Evolutionary conservation across 169 alveolate genomes (phyloP).

Genomic region (Eimeria tenella): DNA sequence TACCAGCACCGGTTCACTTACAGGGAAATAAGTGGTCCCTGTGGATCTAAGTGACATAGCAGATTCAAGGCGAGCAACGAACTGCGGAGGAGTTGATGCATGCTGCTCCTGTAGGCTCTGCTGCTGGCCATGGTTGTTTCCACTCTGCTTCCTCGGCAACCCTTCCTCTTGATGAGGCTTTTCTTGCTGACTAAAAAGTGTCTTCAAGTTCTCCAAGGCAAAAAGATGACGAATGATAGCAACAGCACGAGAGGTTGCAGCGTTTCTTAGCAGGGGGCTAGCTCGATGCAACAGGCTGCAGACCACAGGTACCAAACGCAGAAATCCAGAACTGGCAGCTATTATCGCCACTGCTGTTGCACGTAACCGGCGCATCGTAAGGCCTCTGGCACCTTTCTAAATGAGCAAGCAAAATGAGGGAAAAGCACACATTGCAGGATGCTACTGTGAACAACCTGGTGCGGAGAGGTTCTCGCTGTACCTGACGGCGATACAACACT

Average conservation of each 20-base stretch:
- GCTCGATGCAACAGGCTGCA: slow-evolving; percentile 57
- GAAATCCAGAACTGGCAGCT: neutral
- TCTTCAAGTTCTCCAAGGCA: slow-evolving; percentile 26
- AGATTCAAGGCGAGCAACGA: slow-evolving; percentile 64
- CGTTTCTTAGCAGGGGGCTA: slow-evolving; percentile 56
- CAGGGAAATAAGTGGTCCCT: slow-evolving; percentile 19
- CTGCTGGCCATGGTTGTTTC: neutral
- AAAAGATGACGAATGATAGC: slow-evolving; percentile 41
- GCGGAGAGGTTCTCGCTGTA: slow-evolving; percentile 10
- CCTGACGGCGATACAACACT: slow-evolving; percentile 73
- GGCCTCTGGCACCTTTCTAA: too few relatives aligned
- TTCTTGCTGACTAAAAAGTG: slow-evolving; percentile 27
- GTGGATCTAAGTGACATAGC: slow-evolving; percentile 57
- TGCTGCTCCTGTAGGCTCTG: slow-evolving; percentile 31
- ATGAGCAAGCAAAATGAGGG: too few relatives aligned
- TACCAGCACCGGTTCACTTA: neutral
- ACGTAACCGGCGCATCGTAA: too few relatives aligned
- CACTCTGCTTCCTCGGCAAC: neutral
- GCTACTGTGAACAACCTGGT: neutral
- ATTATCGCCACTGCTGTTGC: too few relatives aligned
- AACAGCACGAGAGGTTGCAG: slow-evolving; percentile 64
- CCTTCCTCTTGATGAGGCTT: neutral
- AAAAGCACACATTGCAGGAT: too few relatives aligned
- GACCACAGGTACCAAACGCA: neutral
- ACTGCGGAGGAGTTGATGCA: slow-evolving; percentile 46